Evolutionary conservation across 164 flowering plant genomes (phyloP), one percentile per base, ranked within the genome.

Genomic region (Magnolia sinica): DNA sequence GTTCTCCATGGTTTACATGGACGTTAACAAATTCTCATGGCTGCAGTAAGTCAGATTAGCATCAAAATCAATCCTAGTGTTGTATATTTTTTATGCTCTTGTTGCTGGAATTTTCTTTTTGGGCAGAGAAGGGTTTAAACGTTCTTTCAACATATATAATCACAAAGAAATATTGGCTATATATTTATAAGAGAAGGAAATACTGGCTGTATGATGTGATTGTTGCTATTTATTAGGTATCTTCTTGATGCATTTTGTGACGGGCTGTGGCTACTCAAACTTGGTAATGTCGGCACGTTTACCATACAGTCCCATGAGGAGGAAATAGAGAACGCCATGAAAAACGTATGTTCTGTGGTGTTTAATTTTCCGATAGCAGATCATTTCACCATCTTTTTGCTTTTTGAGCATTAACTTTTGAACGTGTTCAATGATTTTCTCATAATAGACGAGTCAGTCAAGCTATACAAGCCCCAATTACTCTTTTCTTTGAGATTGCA

Each of bases 171-270:
- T 68, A 52, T 55, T 75, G 71, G 68, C 37, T 66, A 10, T 14
- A 55, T 74, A 37, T 37, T 37, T 37, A 37, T 16, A 55, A 55
- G 61, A 55, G 10, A 55, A 55, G 61, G 61, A 11, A 55, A 55
- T 55, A 55, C 1, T 16, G 45, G 11, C 29, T 29, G 29, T 29
- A 68, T 29, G 22, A 68, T 50, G 63, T 80, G 58, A 74, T 68
- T 50, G 65, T 76, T 74, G 18, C 72, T 74, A 72, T 70, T 49
- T 64, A 52, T 74, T 79, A 82, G 84, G 80, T 75, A 73, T 45
- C 80, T 82, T 58, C 51, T 82, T 67, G 80, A 79, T 76, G 84
- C 78, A 71, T 82, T 79, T 50, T 77, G 76, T 79, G 84, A 82
- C 71, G 82, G 79, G 49, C 76, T 77, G 67, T 67, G 80, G 82